phyloP scores from a whole-genome alignment of 2,329 filamentous ascomycete genomes.

The Colletotrichum salicis region DNA sequence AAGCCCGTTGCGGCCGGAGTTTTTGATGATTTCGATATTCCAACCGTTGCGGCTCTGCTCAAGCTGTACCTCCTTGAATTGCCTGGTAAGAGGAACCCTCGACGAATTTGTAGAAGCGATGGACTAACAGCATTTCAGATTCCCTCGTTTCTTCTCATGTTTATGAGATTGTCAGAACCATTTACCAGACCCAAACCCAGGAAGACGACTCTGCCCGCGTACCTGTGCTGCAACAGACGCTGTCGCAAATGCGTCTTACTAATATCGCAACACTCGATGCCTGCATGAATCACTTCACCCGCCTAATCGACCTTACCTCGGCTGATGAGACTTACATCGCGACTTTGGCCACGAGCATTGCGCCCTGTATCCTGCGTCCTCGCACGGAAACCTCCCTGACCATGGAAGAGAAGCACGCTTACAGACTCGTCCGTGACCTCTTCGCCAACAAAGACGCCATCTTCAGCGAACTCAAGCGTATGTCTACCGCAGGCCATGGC shows the following conservation, averaged over 20 bases:
- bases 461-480: slow-evolving; percentile 94
- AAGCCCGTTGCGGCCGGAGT: slow-evolving; percentile 80
- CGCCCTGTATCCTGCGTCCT: slow-evolving; percentile 88
- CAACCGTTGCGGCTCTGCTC: slow-evolving; percentile 89
- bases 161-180: slow-evolving; percentile 98
- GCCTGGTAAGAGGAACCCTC: slow-evolving; percentile 73
- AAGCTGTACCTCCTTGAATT: slow-evolving; percentile 96
- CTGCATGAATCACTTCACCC: slow-evolving; percentile 97
- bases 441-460: slow-evolving; percentile 95
- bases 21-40: slow-evolving; percentile 89
- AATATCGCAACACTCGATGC: slow-evolving; percentile 99
- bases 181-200: slow-evolving; percentile 78
- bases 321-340: slow-evolving; percentile 88
- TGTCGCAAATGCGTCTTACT: slow-evolving; percentile 91
- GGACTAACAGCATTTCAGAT: slow-evolving; percentile 66
- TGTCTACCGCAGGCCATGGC: slow-evolving; percentile 76
- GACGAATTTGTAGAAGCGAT: not conserved
- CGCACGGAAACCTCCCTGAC: slow-evolving; percentile 89
- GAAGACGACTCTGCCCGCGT: slow-evolving; percentile 84
- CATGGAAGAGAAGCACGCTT: slow-evolving; percentile 93
- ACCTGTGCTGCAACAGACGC: slow-evolving; percentile 92
- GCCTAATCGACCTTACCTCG: slow-evolving; percentile 94
- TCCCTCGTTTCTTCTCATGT: slow-evolving; percentile 98
- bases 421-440: slow-evolving; percentile 89
- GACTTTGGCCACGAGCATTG: slow-evolving; percentile 77